A percentile compares a stretch with the other conserved stretches of the same genome.
These are phyloP conservation scores for Bipolaris sorokiniana DNA, from an alignment of 2,329 filamentous ascomycete genomes.

Conservation along the genomic window DNA sequence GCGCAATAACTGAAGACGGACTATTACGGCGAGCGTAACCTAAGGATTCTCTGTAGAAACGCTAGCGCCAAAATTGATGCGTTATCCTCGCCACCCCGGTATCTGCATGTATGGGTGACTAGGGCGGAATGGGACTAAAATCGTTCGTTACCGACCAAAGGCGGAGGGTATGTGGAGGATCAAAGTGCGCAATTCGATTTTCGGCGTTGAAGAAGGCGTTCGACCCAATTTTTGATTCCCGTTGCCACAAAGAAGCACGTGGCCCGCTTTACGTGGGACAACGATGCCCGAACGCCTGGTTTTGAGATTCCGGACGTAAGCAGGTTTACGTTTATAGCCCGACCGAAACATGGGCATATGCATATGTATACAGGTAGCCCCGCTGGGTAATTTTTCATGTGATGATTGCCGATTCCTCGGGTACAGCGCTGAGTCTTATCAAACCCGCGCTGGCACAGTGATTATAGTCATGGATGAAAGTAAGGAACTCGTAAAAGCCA, in stretches of 20 bases:
- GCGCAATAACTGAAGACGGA: conserved; percentile 19
- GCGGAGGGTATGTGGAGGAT: neutral
- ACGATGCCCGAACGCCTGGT: conserved; percentile 23
- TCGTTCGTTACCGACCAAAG: conserved; percentile 18
- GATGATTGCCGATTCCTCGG: conserved; percentile 19
- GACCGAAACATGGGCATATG: conserved; percentile 17
- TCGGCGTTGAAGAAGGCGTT: neutral
- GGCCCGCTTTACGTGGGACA: conserved; percentile 11
- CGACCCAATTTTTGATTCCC: no score
- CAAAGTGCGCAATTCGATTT: neutral
- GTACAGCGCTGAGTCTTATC: conserved; percentile 26
- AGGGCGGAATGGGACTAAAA: conserved; percentile 22
- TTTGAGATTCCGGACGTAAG: conserved; percentile 14
- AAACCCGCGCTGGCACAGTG: conserved; percentile 24
- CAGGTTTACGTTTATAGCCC: conserved; percentile 12
- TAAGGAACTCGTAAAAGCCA: conserved; percentile 18
- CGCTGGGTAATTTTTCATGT: conserved; percentile 13
- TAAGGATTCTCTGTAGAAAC: conserved; percentile 23
- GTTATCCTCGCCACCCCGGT: conserved; percentile 20
- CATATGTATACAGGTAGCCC: conserved; percentile 13
- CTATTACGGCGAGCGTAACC: conserved; percentile 21
- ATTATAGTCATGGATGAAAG: conserved; percentile 20
- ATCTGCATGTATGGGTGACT: conserved; percentile 20
- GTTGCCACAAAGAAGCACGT: neutral
- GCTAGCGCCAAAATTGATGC: conserved; percentile 13